Evolutionary conservation across 2,329 filamentous ascomycete genomes (phyloP).

Genomic region (Ophiostoma pallidulum): DNA sequence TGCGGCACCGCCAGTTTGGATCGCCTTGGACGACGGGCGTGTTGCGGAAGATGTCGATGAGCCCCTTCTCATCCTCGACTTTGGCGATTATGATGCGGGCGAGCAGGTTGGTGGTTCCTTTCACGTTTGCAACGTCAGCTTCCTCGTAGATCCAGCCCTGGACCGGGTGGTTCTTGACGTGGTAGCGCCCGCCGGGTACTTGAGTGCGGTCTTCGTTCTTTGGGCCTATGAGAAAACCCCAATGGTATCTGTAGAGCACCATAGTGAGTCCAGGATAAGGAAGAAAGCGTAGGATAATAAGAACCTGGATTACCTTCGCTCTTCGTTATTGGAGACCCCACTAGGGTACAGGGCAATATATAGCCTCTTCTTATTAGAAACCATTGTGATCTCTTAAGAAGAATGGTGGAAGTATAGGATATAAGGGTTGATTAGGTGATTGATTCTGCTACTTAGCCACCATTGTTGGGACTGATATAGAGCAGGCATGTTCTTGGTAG

Average conservation of each 20-base stretch:
- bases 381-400: neutral
- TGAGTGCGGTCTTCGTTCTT: constrained; percentile 19
- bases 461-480: too few species aligned
- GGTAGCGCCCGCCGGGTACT: constrained; percentile 24
- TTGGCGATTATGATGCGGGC: constrained; percentile 31
- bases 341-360: neutral
- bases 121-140: constrained; percentile 15
- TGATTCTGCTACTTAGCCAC: too few species aligned
- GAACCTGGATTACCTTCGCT: neutral
- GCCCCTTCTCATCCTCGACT: constrained; percentile 25
- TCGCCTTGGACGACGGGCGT: constrained; percentile 27
- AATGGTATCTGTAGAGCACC: constrained; percentile 18
- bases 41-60: constrained; percentile 24
- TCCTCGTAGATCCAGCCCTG: constrained; percentile 23
- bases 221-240: constrained; percentile 24
- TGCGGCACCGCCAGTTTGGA: constrained; percentile 30
- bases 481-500: too few species aligned
- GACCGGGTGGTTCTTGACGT: constrained; percentile 22
- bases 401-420: neutral
- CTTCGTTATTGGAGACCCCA: neutral
- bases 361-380: neutral
- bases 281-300: neutral
- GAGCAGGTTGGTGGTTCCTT: constrained; percentile 23
- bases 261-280: neutral
- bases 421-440: too few species aligned